A percentile compares a stretch with the other conserved stretches of the same genome.
phyloP scores from a whole-genome alignment of 148 eudicot species.

The Nepenthes mirabilis region DNA sequence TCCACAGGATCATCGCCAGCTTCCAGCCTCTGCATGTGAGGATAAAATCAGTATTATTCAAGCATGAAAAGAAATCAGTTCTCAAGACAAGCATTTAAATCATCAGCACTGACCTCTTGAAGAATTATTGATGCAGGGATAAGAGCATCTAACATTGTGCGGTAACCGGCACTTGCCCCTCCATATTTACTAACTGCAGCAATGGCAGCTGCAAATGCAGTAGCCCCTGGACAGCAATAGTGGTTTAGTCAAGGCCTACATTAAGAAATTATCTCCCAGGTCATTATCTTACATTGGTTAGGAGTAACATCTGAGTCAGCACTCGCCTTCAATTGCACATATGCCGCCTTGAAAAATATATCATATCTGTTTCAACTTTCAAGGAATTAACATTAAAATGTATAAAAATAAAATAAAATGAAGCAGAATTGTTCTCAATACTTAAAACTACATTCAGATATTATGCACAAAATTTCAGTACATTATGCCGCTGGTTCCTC shows the following conservation, averaged over 20 bases:
- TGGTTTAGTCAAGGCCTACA: background rate
- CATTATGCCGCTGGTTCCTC: conserved; percentile 98
- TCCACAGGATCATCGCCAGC: conserved; percentile 64
- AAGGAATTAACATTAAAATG: background rate
- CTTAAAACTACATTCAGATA: background rate
- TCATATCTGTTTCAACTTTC: conserved; percentile 56
- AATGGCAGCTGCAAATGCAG: conserved; percentile 77
- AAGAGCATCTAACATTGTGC: conserved; percentile 89
- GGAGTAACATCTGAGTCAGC: conserved; percentile 28
- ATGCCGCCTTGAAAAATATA: conserved; percentile 82
- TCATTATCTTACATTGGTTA: conserved; percentile 36
- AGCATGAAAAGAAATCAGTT: conserved; percentile 1
- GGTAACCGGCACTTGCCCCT: conserved; percentile 86
- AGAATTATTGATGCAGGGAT: conserved; percentile 75
- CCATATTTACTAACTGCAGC: conserved; percentile 86
- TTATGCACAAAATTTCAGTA: conserved; percentile 9
- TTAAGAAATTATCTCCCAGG: background rate
- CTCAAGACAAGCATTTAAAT: conserved; percentile 1
- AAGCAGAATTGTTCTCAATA: background rate
- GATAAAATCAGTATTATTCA: conserved; percentile 8
- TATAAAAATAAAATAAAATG: background rate
- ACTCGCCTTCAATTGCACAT: conserved; percentile 51
- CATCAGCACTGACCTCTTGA: conserved; percentile 43
- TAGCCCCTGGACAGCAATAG: conserved; percentile 49
- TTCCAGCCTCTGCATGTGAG: conserved; percentile 47